A percentile compares a stretch with the other conserved stretches of the same genome.
These are phyloP conservation scores for Conringia planisiliqua DNA, from an alignment of 345 rosid species.

Conservation along the genomic window DNA sequence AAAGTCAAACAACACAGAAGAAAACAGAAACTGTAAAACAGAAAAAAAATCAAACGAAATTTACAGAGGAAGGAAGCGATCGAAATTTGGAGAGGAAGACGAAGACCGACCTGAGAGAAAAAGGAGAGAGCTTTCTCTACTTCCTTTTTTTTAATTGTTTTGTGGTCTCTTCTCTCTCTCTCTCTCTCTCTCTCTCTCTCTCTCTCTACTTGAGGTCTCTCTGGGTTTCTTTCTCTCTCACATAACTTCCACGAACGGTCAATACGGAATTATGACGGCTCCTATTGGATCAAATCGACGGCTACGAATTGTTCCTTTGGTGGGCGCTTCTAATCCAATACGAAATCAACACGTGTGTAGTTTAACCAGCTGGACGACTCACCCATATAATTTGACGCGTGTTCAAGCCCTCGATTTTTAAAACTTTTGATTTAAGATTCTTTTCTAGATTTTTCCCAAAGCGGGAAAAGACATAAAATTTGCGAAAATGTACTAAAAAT, in stretches of 20 bases:
- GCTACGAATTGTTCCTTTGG: conserved; percentile 33
- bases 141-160: background rate
- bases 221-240: conserved; percentile 35
- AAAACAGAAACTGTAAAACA: background rate
- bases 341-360: background rate
- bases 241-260: conserved; percentile 44
- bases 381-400: conserved; percentile 30
- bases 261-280: conserved; percentile 35
- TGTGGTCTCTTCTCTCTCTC: conserved; percentile 21
- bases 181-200: conserved; percentile 23
- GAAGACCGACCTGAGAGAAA: conserved; percentile 30
- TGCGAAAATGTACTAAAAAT: background rate
- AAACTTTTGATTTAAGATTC: background rate
- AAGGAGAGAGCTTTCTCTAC: conserved; percentile 2
- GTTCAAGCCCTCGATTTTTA: conserved; percentile 18
- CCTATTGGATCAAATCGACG: conserved; percentile 27
- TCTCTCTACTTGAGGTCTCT: conserved; percentile 26
- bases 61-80: conserved; percentile 25
- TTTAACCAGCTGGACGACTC: conserved; percentile 23
- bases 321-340: conserved; percentile 31
- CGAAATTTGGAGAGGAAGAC: conserved; percentile 7
- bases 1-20: conserved; percentile 13
- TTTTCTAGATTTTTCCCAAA: background rate
- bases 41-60: background rate
- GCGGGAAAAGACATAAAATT: background rate